Base-by-base conservation (phyloP, 2,329 filamentous ascomycete genomes). In the Fusarium sp. region DNA sequence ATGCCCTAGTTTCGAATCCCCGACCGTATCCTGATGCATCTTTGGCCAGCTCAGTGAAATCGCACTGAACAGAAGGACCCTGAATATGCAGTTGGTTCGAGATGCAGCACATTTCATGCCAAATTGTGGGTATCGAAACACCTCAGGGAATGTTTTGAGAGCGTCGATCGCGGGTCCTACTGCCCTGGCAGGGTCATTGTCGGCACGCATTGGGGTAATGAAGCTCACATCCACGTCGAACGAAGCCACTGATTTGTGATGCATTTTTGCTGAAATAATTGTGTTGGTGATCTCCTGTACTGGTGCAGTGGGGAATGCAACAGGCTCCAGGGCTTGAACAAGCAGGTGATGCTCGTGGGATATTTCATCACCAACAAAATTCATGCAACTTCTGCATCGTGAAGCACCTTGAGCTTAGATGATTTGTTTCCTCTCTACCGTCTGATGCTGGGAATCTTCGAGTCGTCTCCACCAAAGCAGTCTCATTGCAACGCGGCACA, bases 61-160 rank as follows among this genome's bases (percentile, higher is more conserved):
- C 41, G 25, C 56, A 57, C 45, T 61, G 57, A 49, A 58, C 56
- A 42, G 58, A 49, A 30, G 34, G 68, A 71, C 65, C 68, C 60
- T 71, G 57, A 54, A 65, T 73, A 75, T 75, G 74, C 74, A 62
- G 74, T 75, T 75, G 74, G 73, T 72, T 60, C 69, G 58, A 57
- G 56, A 48, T 62, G 61, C 60, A 61, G 58, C 55, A 62, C 52
- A 55, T 30, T 45, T 54, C 42, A 52, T 40, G 61, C 34, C 42
- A 60, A 61, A 56, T 47, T 45, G 58, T 68, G 64, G 61, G 55
- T 51, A 51, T 24, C 57, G 59, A 68, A 67, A 70, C 67, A 51
- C 61, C 54, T 56, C 49, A 44, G 59, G n/a, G 42, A 54, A 63
- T 64, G 67, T 62, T 60, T 66, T 48, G 30, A 45, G 63, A 53